Conservation (phyloP, 2,329 filamentous ascomycete genomes). For the Huntiella abstrusa region DNA sequence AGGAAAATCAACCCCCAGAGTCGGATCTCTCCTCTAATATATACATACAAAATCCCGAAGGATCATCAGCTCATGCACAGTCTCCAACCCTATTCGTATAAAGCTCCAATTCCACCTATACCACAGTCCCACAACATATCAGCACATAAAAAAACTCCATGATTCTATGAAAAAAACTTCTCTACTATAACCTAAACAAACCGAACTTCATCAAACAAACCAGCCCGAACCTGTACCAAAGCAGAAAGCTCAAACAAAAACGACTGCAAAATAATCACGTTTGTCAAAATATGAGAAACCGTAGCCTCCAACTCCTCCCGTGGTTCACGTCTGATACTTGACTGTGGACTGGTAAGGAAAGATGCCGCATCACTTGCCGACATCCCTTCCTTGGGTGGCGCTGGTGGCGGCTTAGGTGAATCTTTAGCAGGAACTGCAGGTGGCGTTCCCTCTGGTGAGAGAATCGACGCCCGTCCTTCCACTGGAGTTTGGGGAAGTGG, state of each 20-base stretch:
- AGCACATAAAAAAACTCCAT: not conserved
- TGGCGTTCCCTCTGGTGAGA: not conserved
- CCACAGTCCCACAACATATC: no score
- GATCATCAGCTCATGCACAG: no score
- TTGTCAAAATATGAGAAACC: slow-evolving; percentile 62
- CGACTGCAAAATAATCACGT: slow-evolving; percentile 60
- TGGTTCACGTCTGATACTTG: slow-evolving; percentile 14
- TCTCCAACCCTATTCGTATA: no score
- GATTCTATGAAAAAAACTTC: not conserved
- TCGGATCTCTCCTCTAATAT: no score
- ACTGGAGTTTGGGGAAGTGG: not conserved
- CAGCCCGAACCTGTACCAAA: slow-evolving; percentile 54
- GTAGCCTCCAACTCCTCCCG: slow-evolving; percentile 31
- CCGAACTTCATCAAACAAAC: slow-evolving; percentile 57
- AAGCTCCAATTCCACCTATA: no score
- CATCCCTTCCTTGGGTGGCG: slow-evolving; percentile 10
- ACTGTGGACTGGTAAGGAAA: slow-evolving; percentile 13
- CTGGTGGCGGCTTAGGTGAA: slow-evolving; percentile 11
- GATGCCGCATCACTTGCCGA: not conserved
- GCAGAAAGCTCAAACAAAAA: slow-evolving; percentile 63
- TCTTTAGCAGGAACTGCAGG: slow-evolving; percentile 10
- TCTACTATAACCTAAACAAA: slow-evolving; percentile 23
- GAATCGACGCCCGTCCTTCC: not conserved
- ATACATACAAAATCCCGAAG: no score
- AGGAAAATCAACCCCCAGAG: no score